Conservation (phyloP, 768 basidiomycete genomes). For the Infundibulicybe gibba region DNA sequence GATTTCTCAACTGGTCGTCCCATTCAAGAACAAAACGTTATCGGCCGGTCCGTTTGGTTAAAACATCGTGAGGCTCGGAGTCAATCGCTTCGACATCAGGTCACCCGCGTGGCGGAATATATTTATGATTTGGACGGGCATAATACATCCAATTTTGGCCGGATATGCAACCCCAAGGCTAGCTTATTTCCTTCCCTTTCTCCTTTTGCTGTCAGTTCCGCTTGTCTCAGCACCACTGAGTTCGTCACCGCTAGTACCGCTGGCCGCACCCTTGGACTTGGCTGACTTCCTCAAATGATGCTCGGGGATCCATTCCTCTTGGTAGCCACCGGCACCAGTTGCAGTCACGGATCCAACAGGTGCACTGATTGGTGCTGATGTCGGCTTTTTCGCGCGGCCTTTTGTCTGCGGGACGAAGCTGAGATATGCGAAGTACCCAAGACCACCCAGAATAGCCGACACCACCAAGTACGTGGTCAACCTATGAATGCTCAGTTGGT, state of each 20-base stretch:
- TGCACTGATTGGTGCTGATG: conserved; percentile 41
- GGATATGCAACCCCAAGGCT: no score
- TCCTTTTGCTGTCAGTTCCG: conserved; percentile 59
- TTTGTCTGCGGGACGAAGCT: conserved; percentile 65
- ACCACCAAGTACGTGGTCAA: conserved; percentile 74
- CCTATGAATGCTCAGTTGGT: conserved; percentile 16
- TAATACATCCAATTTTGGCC: no score
- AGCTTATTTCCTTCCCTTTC: conserved; percentile 41
- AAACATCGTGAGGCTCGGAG: no score
- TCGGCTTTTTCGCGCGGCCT: conserved; percentile 47
- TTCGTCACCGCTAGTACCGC: conserved; percentile 58
- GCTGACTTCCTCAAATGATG: conserved; percentile 76
- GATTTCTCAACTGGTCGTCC: no score
- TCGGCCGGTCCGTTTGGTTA: no score
- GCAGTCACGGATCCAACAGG: conserved; percentile 59
- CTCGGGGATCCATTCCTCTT: conserved; percentile 92
- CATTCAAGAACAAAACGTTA: no score
- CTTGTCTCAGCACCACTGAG: conserved; percentile 64
- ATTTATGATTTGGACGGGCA: no score
- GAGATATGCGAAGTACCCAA: conserved; percentile 60
- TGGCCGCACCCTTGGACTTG: conserved; percentile 41
- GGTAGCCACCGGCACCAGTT: conserved; percentile 66
- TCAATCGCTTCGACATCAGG: no score
- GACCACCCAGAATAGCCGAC: conserved; percentile 55
- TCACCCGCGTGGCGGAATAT: no score